Evolutionary conservation across 2,329 filamentous ascomycete genomes (phyloP).

Genomic region (Cadophora malorum): DNA sequence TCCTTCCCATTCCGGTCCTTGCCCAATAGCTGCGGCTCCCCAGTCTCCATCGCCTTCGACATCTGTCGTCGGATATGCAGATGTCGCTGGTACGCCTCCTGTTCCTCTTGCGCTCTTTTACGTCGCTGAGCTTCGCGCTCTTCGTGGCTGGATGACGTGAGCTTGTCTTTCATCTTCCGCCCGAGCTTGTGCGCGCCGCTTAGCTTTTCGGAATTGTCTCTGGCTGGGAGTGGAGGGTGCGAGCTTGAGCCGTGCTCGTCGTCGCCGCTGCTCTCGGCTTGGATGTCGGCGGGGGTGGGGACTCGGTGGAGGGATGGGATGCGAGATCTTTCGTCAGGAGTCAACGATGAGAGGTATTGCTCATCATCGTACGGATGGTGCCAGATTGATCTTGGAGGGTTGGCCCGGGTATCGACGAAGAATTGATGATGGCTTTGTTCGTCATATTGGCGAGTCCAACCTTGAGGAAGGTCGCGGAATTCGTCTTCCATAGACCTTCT

Average conservation of each 20-base stretch:
- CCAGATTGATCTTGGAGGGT: constrained; percentile 65
- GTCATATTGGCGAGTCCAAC: constrained; percentile 65
- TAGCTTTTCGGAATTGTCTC: constrained; percentile 28
- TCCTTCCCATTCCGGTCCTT: constrained; percentile 59
- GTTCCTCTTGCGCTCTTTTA: constrained; percentile 56
- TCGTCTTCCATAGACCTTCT: constrained; percentile 69
- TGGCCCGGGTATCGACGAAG: constrained; percentile 63
- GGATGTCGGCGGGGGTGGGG: constrained; percentile 49
- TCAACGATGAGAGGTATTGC: constrained; percentile 56
- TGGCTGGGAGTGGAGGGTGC: constrained; percentile 32
- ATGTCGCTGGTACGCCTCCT: constrained; percentile 58
- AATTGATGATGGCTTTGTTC: constrained; percentile 61
- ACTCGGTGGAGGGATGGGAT: constrained; percentile 49
- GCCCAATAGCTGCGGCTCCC: constrained; percentile 61
- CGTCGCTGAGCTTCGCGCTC: constrained; percentile 56
- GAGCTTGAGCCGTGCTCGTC: constrained; percentile 44
- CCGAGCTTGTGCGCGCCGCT: constrained; percentile 53
- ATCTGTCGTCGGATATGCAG: constrained; percentile 57
- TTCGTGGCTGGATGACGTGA: constrained; percentile 62
- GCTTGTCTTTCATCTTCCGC: constrained; percentile 63
- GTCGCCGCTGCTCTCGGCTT: constrained; percentile 54
- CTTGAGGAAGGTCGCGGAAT: constrained; percentile 57
- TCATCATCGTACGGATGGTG: constrained; percentile 67
- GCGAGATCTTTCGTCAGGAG: constrained; percentile 55
- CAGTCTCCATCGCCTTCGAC: constrained; percentile 57